phyloP scores from a whole-genome alignment of 768 basidiomycete genomes.

The Phlebiopsis flavidoalba region DNA sequence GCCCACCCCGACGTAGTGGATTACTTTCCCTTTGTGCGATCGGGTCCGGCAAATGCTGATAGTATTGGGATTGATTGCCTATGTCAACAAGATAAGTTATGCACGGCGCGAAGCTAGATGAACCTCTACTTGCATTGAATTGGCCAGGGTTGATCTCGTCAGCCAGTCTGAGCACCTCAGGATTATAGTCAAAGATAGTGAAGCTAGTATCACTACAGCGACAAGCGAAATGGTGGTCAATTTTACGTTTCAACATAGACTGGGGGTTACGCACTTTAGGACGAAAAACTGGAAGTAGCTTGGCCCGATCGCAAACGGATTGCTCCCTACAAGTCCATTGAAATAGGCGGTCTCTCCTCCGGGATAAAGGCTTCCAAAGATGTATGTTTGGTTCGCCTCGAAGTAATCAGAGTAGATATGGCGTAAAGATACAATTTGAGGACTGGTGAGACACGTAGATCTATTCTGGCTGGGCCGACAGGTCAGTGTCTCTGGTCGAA shows the following conservation, averaged over 20 bases:
- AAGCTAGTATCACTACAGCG: background rate
- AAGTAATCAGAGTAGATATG: slow-evolving; percentile 24
- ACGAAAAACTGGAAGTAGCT: background rate
- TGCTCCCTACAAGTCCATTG: slow-evolving; percentile 9
- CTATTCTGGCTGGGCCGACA: slow-evolving; percentile 20
- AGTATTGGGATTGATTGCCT: slow-evolving; percentile 15
- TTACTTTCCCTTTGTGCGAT: slow-evolving; percentile 19
- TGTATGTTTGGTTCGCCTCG: slow-evolving; percentile 20
- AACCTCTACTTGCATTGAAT: background rate
- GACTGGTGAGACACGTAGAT: slow-evolving; percentile 22
- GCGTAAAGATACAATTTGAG: slow-evolving; percentile 23
- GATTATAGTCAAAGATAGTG: background rate
- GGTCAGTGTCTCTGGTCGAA: slow-evolving; percentile 24
- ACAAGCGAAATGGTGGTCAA: background rate
- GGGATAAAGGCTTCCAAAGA: slow-evolving; percentile 24
- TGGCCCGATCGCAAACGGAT: background rate
- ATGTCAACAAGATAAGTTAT: background rate
- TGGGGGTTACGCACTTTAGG: background rate
- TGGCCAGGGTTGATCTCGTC: background rate
- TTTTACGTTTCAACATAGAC: too few relatives aligned
- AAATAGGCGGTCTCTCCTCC: slow-evolving; percentile 17
- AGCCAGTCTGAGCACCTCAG: background rate
- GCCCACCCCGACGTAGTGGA: slow-evolving; percentile 24
- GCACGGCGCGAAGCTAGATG: background rate
- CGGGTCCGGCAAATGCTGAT: slow-evolving; percentile 17